Conservation (phyloP, 257 asterid species). For the Thymus quinquecostatus region DNA sequence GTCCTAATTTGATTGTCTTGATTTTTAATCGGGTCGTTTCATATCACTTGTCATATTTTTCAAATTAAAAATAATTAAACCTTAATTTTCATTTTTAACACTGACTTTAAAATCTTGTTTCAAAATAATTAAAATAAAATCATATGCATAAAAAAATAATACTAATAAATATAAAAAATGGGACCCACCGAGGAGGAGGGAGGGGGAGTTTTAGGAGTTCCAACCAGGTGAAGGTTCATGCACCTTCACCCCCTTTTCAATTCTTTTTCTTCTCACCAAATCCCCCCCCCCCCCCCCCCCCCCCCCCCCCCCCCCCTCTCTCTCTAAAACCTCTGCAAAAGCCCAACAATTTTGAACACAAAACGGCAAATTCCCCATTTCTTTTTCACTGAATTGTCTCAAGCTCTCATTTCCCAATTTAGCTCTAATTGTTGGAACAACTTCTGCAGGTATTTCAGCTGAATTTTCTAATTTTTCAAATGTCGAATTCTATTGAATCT, state of each 20-base stretch:
- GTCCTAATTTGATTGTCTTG: too few relatives aligned
- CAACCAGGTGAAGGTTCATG: conserved; percentile 40
- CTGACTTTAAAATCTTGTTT: too few relatives aligned
- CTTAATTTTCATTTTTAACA: too few relatives aligned
- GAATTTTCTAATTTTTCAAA: conserved; percentile 9
- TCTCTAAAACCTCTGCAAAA: neutral
- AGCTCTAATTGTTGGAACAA: conserved; percentile 14
- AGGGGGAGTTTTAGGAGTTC: conserved; percentile 11
- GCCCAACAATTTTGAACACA: conserved; percentile 10
- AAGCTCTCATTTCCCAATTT: conserved; percentile 15
- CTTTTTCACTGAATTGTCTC: neutral
- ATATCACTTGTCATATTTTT: too few relatives aligned
- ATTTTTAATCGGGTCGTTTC: too few relatives aligned
- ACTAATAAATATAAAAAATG: neutral
- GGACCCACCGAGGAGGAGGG: conserved; percentile 28
- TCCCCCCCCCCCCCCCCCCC: too few relatives aligned
- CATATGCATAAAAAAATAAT: neutral
- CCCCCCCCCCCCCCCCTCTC: too few relatives aligned
- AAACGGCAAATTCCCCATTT: neutral
- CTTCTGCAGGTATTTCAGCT: conserved; percentile 32
- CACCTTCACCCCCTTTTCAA: conserved; percentile 38
- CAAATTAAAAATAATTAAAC: too few relatives aligned
- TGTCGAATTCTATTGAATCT: conserved; percentile 3
- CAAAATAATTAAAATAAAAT: too few relatives aligned
- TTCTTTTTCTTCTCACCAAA: conserved; percentile 1